Base-by-base conservation (phyloP, 164 flowering plant species). In the Magnolia changhungtana region DNA sequence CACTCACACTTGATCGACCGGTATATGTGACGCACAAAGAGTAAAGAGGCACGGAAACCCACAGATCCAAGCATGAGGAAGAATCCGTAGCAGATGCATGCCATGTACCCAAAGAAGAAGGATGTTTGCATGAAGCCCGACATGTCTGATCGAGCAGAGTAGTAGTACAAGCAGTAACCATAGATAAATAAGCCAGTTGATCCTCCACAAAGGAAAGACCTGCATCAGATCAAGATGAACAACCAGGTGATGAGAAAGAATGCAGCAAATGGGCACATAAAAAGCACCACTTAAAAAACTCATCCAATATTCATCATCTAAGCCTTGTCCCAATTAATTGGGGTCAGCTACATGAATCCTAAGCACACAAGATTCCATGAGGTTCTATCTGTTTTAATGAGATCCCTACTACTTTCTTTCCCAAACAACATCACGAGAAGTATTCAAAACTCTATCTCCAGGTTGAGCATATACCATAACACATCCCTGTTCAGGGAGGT, bases 61-160 rank as follows among this genome's bases (percentile, higher is more conserved):
- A 84, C 80, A 69, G 79, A 78, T 0, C 86, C 86, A 8, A 84
- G 86, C 86, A 84, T 84, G 74, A 84, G 83, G 71, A 84, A 82
- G 81, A 84, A 84, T 31, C 86, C 86, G 50, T 84, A 84, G 72
- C 86, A 84, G 80, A 84, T 78, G 71, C 87, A 84, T 72, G 87
- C 86, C 86, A 84, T 84, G 73, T 84, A 84, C 31, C 86, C 86
- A 67, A 84, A 84, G 78, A 84, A 84, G 78, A 84, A 84, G 8
- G 86, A 77, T 49, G 86, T 84, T 78, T 84, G 86, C 86, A 84
- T 78, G 79, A 84, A 84, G 27, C 86, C 86, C 68, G 84, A 84
- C 86, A 84, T 84, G 72, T 84, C 86, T 37, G 86, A 82, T 24
- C 86, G 82, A 63, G 84, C 86, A 73, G 76, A 50, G 76, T 84